Evolutionary conservation across 1,139 yeast genomes (phyloP).

Genomic region (Blastobotrys ciferrii): DNA sequence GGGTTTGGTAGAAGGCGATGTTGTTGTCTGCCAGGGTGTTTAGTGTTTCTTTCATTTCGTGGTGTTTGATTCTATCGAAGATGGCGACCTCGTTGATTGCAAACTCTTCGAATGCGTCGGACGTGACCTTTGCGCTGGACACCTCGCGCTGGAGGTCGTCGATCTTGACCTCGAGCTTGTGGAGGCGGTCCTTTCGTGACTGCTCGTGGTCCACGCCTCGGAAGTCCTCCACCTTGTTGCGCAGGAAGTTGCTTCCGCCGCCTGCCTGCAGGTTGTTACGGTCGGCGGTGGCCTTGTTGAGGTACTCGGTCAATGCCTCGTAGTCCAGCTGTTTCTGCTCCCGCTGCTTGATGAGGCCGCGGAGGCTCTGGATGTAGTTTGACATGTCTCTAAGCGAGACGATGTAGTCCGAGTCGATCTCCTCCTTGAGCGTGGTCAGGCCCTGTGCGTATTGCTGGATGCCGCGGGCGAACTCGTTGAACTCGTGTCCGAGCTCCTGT

Average conservation of each 20-base stretch:
- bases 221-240: slow-evolving; percentile 56
- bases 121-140: slow-evolving; percentile 65
- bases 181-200: slow-evolving; percentile 51
- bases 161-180: slow-evolving; percentile 56
- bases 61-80: slow-evolving; percentile 77
- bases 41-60: slow-evolving; percentile 72
- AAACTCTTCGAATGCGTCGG: slow-evolving; percentile 66
- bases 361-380: slow-evolving; percentile 75
- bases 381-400: slow-evolving; percentile 84
- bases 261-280: slow-evolving; percentile 57
- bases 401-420: slow-evolving; percentile 76
- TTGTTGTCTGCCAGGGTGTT: slow-evolving; percentile 71
- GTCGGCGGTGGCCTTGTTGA: slow-evolving; percentile 67
- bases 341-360: slow-evolving; percentile 72
- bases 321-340: slow-evolving; percentile 90
- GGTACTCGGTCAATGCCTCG: slow-evolving; percentile 79
- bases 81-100: slow-evolving; percentile 70
- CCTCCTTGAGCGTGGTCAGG: slow-evolving; percentile 51
- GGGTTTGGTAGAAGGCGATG: slow-evolving; percentile 68
- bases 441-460: slow-evolving; percentile 49
- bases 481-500: slow-evolving; percentile 47
- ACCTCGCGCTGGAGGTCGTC: slow-evolving; percentile 55
- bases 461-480: slow-evolving; percentile 53
- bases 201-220: slow-evolving; percentile 60
- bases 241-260: slow-evolving; percentile 51